phyloP scores from a whole-genome alignment of 23 red algal species.

The Gracilaria caudata region DNA sequence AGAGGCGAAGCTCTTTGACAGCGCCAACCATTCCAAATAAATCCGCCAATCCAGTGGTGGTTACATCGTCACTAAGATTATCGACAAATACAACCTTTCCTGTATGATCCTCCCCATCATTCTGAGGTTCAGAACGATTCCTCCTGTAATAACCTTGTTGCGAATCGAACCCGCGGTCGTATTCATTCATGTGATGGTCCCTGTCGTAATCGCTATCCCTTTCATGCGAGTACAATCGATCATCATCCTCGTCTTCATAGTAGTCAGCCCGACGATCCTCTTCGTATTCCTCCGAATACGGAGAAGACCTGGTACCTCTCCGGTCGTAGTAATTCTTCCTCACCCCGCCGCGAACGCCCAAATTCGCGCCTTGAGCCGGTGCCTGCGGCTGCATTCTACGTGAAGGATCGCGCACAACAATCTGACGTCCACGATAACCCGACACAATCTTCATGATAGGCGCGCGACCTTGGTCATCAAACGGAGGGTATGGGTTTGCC shows the following conservation, averaged over 20 bases:
- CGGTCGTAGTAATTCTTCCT: conserved; percentile 56
- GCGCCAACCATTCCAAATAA: conserved; percentile 66
- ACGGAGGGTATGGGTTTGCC: background rate
- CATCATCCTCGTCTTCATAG: conserved; percentile 46
- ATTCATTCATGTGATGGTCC: conserved; percentile 35
- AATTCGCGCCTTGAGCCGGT: conserved; percentile 17
- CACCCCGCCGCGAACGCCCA: conserved; percentile 39
- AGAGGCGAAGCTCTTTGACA: conserved; percentile 56
- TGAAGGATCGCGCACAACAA: conserved; percentile 54
- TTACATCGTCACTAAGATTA: conserved; percentile 67
- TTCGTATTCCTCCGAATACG: conserved; percentile 48
- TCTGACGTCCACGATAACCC: conserved; percentile 49
- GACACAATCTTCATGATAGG: conserved; percentile 49
- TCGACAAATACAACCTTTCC: conserved; percentile 62
- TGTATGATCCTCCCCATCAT: conserved; percentile 37
- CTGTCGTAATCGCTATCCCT: conserved; percentile 30
- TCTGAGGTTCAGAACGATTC: conserved; percentile 18
- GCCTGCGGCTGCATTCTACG: conserved; percentile 25
- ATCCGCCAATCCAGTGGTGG: conserved; percentile 52
- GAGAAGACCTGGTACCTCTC: conserved; percentile 19
- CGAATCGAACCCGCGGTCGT: conserved; percentile 7
- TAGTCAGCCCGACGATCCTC: conserved; percentile 25
- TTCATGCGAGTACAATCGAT: conserved; percentile 39
- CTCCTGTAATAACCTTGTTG: conserved; percentile 20
- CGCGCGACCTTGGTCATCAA: conserved; percentile 37